These are phyloP conservation scores for Gossypium lobatum DNA, from an alignment of 441 rosid genomes.

Conservation along the genomic window DNA sequence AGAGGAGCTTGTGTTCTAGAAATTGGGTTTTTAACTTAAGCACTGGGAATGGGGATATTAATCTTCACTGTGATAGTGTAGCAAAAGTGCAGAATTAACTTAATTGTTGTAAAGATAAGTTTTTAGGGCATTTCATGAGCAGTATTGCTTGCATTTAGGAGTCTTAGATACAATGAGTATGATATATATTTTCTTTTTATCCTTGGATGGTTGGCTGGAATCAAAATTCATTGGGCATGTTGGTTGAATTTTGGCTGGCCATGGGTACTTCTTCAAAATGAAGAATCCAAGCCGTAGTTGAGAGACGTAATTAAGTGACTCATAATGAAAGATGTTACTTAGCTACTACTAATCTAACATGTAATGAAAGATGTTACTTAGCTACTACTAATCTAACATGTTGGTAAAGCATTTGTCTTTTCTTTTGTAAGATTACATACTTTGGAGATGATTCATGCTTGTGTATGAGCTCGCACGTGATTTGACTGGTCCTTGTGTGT, in stretches of 20 bases:
- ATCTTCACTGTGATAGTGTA: background rate
- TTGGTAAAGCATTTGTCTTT: background rate
- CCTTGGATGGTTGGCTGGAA: background rate
- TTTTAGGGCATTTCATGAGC: background rate
- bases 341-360: background rate
- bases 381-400: background rate
- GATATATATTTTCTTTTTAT: background rate
- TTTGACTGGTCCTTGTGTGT: background rate
- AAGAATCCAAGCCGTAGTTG: background rate
- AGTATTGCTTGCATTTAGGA: background rate
- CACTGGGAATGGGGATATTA: background rate
- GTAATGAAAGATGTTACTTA: background rate
- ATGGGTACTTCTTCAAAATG: background rate
- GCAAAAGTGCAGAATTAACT: background rate
- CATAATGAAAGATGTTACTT: background rate
- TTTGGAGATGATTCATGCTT: background rate
- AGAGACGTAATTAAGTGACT: background rate
- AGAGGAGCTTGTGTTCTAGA: background rate
- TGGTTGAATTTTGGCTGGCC: background rate
- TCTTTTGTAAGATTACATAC: background rate
- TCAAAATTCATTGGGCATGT: background rate
- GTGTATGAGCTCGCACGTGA: background rate
- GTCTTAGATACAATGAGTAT: background rate
- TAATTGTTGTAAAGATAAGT: background rate
- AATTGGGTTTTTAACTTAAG: background rate